phyloP scores from a whole-genome alignment of 176 grass and related monocot genomes.

The Aegilops speltoides region DNA sequence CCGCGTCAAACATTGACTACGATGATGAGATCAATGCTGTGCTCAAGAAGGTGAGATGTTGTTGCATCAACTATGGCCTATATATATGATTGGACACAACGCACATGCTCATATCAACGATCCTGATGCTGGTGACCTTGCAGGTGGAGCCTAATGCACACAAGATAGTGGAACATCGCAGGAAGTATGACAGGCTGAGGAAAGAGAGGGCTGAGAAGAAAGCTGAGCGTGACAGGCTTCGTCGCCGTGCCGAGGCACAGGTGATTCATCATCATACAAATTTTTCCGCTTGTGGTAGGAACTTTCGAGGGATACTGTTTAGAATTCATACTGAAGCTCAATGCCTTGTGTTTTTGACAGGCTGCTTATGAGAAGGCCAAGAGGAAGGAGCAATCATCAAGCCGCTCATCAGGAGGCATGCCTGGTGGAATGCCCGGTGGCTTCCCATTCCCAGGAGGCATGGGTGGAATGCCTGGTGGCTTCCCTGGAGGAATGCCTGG shows the following conservation, averaged over 20 bases:
- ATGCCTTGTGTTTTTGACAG: slow-evolving; percentile 37
- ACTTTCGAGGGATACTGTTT: background rate
- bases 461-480: slow-evolving; percentile 52
- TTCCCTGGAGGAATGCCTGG: background rate
- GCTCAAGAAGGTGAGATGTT: slow-evolving; percentile 67
- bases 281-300: background rate
- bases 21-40: slow-evolving; percentile 94
- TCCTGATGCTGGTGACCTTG: slow-evolving; percentile 9
- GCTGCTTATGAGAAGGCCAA: slow-evolving; percentile 97
- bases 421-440: slow-evolving; percentile 22
- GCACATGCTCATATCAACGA: background rate
- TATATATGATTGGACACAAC: background rate
- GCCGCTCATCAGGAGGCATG: slow-evolving; percentile 40
- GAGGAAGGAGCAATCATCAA: slow-evolving; percentile 80
- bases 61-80: background rate
- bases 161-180: slow-evolving; percentile 88
- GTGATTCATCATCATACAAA: slow-evolving; percentile 24
- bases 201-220: slow-evolving; percentile 92
- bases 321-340: background rate
- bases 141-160: slow-evolving; percentile 98
- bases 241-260: slow-evolving; percentile 74
- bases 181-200: slow-evolving; percentile 81
- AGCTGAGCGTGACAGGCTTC: slow-evolving; percentile 73
- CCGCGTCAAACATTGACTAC: slow-evolving; percentile 89
- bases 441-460: slow-evolving; percentile 7